Percentiles rank a stretch among this genome's conserved stretches.
phyloP scores from a whole-genome alignment of 331 rosid species.

The Rhamnella rubrinervis region DNA sequence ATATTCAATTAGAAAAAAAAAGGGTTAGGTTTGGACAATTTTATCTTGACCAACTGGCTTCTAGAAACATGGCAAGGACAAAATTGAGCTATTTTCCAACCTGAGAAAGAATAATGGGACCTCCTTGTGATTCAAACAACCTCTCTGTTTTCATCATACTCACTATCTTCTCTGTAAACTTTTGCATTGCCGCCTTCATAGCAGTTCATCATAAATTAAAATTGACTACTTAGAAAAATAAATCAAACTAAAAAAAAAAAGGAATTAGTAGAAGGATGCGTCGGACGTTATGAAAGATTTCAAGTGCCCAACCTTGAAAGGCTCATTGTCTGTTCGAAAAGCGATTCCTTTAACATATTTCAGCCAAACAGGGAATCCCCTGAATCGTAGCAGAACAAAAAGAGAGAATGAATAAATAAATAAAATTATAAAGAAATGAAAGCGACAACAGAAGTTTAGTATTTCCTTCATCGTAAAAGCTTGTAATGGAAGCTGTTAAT shows the following conservation, averaged over 20 bases:
- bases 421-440: not conserved
- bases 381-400: slow-evolving; percentile 39
- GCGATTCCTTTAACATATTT: slow-evolving; percentile 81
- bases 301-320: slow-evolving; percentile 68
- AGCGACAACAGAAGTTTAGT: not conserved
- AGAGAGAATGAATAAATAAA: slow-evolving; percentile 18
- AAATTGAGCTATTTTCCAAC: slow-evolving; percentile 25
- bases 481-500: not conserved
- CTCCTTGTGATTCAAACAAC: slow-evolving; percentile 85
- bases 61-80: not conserved
- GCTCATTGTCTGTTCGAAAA: slow-evolving; percentile 89
- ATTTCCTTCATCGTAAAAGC: not conserved
- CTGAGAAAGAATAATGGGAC: slow-evolving; percentile 96
- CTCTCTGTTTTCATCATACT: slow-evolving; percentile 77
- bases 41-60: not conserved
- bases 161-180: slow-evolving; percentile 76
- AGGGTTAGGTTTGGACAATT: not conserved
- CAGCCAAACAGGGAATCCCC: slow-evolving; percentile 99
- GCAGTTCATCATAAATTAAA: not conserved
- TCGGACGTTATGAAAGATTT: slow-evolving; percentile 2
- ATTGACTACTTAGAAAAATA: not conserved
- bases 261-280: not conserved
- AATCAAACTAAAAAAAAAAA: not conserved
- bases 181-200: slow-evolving; percentile 82
- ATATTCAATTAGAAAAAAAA: not conserved